A percentile compares a stretch with the other conserved stretches of the same genome.
phyloP scores from a whole-genome alignment of 2,329 filamentous ascomycete genomes.

The Colletotrichum paranaense region DNA sequence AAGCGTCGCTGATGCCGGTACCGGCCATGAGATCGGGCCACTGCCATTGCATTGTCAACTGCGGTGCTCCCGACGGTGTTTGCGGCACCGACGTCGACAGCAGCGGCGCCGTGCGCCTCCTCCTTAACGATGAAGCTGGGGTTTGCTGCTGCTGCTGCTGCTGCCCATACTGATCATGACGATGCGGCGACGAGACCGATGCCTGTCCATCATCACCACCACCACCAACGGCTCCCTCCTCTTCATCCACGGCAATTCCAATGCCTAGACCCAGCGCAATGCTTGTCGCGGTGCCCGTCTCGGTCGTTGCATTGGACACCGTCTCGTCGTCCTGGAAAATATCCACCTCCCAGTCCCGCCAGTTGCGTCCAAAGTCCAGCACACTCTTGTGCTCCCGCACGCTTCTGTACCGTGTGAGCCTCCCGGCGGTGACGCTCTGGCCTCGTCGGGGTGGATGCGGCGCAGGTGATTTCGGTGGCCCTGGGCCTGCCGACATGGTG shows the following conservation, averaged over 20 bases:
- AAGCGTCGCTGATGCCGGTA: neutral
- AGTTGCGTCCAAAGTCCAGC: constrained; percentile 32
- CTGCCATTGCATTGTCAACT: constrained; percentile 17
- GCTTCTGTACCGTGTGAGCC: constrained; percentile 27
- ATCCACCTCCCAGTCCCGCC: constrained; percentile 34
- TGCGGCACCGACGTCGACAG: constrained; percentile 8
- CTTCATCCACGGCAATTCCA: constrained; percentile 30
- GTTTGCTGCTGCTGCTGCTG: constrained; percentile 17
- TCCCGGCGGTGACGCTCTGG: constrained; percentile 26
- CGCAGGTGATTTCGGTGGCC: constrained; percentile 31
- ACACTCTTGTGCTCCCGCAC: constrained; percentile 31
- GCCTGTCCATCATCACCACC: neutral
- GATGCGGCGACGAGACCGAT: neutral
- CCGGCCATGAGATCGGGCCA: constrained; percentile 11
- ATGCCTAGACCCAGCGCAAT: constrained; percentile 20
- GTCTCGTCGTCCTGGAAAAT: constrained; percentile 33
- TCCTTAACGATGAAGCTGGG: constrained; percentile 17
- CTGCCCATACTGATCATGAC: neutral
- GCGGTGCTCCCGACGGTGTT: constrained; percentile 20
- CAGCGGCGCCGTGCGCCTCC: constrained; percentile 26
- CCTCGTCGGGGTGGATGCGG: constrained; percentile 32
- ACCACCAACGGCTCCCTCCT: neutral
- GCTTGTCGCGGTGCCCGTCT: constrained; percentile 33
- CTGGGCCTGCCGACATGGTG: constrained; percentile 33
- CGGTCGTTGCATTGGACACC: constrained; percentile 34